Evolutionary conservation across 257 asterid genomes (phyloP), one percentile per base, ranked within the genome.

Genomic region (Petunia secreta): DNA sequence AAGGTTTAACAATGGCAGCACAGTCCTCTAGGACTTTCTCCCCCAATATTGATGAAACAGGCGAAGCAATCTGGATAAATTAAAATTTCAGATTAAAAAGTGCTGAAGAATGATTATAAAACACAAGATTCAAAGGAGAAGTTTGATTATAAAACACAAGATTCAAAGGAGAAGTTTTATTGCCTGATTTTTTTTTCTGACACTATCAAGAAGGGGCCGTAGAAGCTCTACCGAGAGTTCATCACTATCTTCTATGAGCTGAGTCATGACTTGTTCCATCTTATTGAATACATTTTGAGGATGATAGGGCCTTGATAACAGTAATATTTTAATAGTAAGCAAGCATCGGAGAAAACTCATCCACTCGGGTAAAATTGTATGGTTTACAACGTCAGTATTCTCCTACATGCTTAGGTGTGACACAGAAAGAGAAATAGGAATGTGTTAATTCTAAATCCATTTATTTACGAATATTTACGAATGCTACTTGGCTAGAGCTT

Each of bases 11-110:
- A 78, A 75, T 87, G 78, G 84, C 53, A 46, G 88, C 87, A 83
- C 92, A 84, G 38, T 87, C 87, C 82, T 85, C 85, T 15, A 91
- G 57, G 82, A 91, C 91, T 14, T 81, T 83, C 80, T 76, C 85
- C 82, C 90, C 94, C 88, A 91, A 79, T 65, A 86, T 82, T 87
- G 91, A 91, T 14, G 96, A 84, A 59, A 85, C 7, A 75, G 87
- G 89, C 0, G 90, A 86, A 63, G 76, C 40, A 59, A 50, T 81
- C 96, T 91, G 90, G 65, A 85, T 63, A 82, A 82, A 80, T 75
- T 80, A 85, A 57, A 43, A 59, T 15, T 40, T 54, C 38, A 52
- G 76, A 73, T 50, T 9, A 84, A 38, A 82, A 57, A 78, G 55
- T 74, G 10, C 43, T 37, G 6, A 81, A 58, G 50, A 81, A 46